phyloP scores from a whole-genome alignment of 352 stramenopile species.

The Aphanomyces stellatus region DNA sequence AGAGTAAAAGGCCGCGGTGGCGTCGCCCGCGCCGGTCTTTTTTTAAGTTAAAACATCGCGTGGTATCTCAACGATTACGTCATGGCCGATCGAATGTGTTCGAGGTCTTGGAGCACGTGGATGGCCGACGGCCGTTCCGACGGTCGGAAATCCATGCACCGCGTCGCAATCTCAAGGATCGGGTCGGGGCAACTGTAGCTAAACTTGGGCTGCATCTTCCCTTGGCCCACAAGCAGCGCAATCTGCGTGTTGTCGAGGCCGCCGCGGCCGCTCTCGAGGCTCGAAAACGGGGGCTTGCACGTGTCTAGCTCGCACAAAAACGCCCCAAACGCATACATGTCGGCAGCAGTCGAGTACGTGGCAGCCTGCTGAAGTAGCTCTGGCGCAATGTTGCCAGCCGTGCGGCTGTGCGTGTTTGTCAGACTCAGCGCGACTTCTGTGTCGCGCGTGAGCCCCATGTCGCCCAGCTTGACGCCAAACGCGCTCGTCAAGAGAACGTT shows the following conservation, averaged over 20 bases:
- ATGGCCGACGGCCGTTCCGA: conserved; percentile 34
- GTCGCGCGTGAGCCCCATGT: conserved; percentile 5
- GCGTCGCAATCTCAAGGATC: conserved; percentile 28
- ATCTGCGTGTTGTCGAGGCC: conserved; percentile 12
- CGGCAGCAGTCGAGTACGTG: conserved; percentile 24
- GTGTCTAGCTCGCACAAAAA: conserved; percentile 51
- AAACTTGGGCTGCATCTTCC: conserved; percentile 29
- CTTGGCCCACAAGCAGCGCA: conserved; percentile 14
- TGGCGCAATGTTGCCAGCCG: conserved; percentile 5
- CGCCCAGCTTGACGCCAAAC: background rate
- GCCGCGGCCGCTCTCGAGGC: background rate
- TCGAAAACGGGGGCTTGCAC: conserved; percentile 7
- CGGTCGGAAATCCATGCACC: conserved; percentile 34
- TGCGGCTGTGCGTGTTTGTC: background rate
- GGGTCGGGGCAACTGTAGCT: conserved; percentile 30
- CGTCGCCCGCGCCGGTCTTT: background rate
- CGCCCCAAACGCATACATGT: conserved; percentile 72
- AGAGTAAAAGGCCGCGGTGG: no score
- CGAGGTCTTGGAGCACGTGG: background rate
- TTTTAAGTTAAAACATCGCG: background rate
- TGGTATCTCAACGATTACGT: background rate
- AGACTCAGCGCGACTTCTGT: background rate
- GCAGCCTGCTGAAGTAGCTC: conserved; percentile 13
- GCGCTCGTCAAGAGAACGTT: background rate
- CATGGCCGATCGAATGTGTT: background rate